Evolutionary conservation across 768 basidiomycete species (phyloP).

Genomic region (Boletales sp.): DNA sequence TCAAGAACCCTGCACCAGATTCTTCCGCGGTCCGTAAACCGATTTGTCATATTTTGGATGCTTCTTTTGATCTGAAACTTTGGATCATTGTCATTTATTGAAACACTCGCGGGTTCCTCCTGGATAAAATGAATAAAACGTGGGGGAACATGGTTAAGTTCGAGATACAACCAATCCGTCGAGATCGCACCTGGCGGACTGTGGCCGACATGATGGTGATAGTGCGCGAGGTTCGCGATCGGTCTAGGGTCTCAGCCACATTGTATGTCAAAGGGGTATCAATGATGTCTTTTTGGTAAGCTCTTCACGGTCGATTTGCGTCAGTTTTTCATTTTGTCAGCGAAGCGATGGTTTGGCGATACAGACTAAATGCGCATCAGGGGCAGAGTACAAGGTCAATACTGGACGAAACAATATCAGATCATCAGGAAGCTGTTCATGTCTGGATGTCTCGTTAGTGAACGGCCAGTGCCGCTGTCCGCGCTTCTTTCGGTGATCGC

Average conservation of each 20-base stretch:
- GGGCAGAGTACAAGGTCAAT: neutral
- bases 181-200: neutral
- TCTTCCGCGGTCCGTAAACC: too few species aligned
- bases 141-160: neutral
- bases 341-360: neutral
- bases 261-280: neutral
- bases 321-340: too few species aligned
- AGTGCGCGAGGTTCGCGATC: neutral
- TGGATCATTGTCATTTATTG: neutral
- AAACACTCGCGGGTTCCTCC: neutral
- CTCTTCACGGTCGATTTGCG: neutral
- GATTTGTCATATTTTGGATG: too few species aligned
- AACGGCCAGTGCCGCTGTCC: neutral
- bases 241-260: neutral
- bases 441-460: neutral
- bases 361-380: neutral
- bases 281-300: neutral
- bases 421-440: slow-evolving; percentile 11
- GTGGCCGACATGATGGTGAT: neutral
- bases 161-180: neutral
- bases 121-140: neutral
- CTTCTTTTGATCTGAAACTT: neutral
- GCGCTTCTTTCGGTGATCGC: neutral
- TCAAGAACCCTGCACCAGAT: neutral
- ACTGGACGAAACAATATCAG: neutral